A percentile compares a stretch with the other conserved stretches of the same genome.
Evolutionary conservation across 345 rosid genomes (phyloP).

Genomic region (Populus pruinosa): DNA sequence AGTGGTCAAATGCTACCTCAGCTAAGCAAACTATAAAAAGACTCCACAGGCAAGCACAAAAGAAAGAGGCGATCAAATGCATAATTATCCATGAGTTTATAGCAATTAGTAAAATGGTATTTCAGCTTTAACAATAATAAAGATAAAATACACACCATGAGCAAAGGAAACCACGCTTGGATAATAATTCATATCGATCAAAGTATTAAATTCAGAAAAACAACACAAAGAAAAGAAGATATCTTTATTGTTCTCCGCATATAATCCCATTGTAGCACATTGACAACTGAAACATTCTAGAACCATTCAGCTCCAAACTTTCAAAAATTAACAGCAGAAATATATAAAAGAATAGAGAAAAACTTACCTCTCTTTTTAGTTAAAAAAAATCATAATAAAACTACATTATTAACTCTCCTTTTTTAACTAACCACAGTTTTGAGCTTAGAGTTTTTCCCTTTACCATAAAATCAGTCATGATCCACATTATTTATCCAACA

Average conservation of each 20-base stretch:
- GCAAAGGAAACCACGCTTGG: neutral
- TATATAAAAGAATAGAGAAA: neutral
- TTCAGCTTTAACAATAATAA: neutral
- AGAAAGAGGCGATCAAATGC: neutral
- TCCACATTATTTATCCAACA: neutral
- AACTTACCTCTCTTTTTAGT: too few relatives aligned
- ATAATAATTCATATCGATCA: neutral
- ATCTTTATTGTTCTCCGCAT: neutral
- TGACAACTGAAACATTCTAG: neutral
- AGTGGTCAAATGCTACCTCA: neutral
- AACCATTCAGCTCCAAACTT: neutral
- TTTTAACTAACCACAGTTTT: too few relatives aligned
- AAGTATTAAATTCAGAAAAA: slow-evolving; percentile 4
- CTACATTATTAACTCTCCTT: neutral
- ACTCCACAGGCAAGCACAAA: neutral
- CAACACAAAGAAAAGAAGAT: slow-evolving; percentile 3
- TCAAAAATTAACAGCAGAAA: neutral
- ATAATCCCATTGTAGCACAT: neutral
- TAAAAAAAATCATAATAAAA: neutral
- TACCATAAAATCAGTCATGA: neutral
- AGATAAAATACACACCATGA: neutral
- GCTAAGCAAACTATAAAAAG: neutral
- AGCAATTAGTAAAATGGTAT: neutral
- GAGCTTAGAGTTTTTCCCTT: neutral
- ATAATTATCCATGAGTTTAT: neutral